Evolutionary conservation across 1,284 basidiomycete genomes (phyloP).

Genomic region (Malassezia cuniculi): DNA sequence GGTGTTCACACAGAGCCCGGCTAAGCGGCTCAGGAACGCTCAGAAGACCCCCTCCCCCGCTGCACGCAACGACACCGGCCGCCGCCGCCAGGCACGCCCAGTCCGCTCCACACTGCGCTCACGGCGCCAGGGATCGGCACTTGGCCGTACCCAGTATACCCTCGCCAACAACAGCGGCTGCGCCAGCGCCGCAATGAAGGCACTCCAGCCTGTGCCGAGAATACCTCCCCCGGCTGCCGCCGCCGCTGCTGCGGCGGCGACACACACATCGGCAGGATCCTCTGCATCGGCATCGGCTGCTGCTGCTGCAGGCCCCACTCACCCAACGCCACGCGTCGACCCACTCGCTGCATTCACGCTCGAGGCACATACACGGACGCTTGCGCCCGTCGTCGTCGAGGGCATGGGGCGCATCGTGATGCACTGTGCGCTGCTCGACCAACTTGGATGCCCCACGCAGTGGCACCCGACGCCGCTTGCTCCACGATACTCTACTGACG

Average conservation of each 20-base stretch:
- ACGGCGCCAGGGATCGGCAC: no score
- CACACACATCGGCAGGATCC: slow-evolving; percentile 1
- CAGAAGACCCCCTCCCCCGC: no score
- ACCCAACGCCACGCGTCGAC: neutral
- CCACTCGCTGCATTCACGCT: no score
- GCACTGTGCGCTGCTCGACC: neutral
- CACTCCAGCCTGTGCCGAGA: neutral
- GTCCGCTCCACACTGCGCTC: no score
- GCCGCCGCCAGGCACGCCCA: no score
- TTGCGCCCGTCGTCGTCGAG: slow-evolving; percentile 5
- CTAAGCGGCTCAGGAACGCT: no score
- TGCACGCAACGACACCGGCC: no score
- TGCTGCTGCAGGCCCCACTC: neutral
- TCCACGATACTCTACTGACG: neutral
- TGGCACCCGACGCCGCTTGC: neutral
- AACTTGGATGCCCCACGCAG: neutral
- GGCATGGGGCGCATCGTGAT: slow-evolving; percentile 9
- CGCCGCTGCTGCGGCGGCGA: no score
- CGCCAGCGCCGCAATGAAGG: slow-evolving; percentile 6
- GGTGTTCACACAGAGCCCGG: no score
- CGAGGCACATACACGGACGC: no score
- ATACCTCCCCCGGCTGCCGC: neutral
- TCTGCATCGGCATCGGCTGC: neutral
- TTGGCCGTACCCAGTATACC: slow-evolving; percentile 12
- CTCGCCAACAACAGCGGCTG: neutral